phyloP scores from a whole-genome alignment of 1,284 basidiomycete species.

The Apiotrichum brassicae region DNA sequence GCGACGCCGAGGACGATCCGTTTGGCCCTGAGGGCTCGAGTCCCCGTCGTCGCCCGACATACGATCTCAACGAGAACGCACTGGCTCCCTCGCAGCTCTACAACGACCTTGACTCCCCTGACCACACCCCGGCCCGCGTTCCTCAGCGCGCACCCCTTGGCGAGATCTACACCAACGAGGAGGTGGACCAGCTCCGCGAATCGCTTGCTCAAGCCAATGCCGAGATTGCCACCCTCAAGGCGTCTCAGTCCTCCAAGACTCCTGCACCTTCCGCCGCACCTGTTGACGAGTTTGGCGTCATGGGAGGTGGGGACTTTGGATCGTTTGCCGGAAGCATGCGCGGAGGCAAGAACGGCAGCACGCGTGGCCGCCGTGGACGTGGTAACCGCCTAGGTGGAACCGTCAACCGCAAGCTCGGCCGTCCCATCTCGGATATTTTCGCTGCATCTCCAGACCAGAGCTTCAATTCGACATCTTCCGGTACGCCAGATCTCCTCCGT shows the following conservation, averaged over 20 bases:
- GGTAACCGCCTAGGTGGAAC: constrained; percentile 31
- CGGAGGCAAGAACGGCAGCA: constrained; percentile 27
- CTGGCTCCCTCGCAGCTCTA: constrained; percentile 48
- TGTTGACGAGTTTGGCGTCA: constrained; percentile 34
- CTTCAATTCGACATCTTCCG: constrained; percentile 37
- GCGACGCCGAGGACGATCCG: constrained; percentile 61
- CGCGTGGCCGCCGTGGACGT: constrained; percentile 36
- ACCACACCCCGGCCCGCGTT: constrained; percentile 54
- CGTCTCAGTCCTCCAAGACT: constrained; percentile 11
- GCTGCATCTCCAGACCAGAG: constrained; percentile 24
- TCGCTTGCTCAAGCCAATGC: constrained; percentile 35
- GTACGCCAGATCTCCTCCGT: constrained; percentile 41
- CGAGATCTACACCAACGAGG: constrained; percentile 42
- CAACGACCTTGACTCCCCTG: constrained; percentile 56
- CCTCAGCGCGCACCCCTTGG: constrained; percentile 37
- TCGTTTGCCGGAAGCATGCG: constrained; percentile 1
- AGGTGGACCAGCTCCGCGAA: constrained; percentile 42
- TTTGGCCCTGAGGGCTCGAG: constrained; percentile 55
- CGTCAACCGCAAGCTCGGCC: constrained; percentile 36
- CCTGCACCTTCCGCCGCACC: not conserved
- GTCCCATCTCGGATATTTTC: constrained; percentile 22
- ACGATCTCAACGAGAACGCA: constrained; percentile 53
- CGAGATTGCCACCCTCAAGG: constrained; percentile 38
- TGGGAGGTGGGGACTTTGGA: constrained; percentile 1
- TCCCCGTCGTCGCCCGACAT: constrained; percentile 57